Percentiles rank a stretch among this genome's conserved stretches.
Conservation (phyloP, 371 early-diverging fungal species). For the Mucor piriformis region DNA sequence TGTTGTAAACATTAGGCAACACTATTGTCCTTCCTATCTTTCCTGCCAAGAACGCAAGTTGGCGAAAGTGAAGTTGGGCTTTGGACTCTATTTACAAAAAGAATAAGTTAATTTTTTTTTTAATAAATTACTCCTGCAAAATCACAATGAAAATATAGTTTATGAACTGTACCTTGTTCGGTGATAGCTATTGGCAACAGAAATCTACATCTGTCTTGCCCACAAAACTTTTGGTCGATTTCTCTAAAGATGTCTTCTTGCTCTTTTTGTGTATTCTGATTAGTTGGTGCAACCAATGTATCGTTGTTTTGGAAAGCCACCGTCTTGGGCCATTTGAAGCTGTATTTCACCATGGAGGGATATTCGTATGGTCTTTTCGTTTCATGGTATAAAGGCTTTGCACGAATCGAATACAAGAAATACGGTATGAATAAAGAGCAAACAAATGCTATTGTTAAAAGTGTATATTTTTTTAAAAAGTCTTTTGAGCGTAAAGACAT, state of each 20-base stretch:
- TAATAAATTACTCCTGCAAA: neutral
- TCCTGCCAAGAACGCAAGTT: conserved; percentile 40
- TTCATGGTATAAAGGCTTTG: neutral
- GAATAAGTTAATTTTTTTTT: neutral
- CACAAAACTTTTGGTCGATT: conserved; percentile 43
- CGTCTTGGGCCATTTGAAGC: conserved; percentile 18
- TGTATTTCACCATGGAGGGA: conserved; percentile 25
- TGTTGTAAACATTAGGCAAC: conserved; percentile 36
- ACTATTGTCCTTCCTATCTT: conserved; percentile 37
- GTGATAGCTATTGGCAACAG: conserved; percentile 36
- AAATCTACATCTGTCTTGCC: conserved; percentile 33
- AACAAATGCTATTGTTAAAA: conserved; percentile 17
- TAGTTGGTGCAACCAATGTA: too few relatives aligned
- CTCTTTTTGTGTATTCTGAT: neutral
- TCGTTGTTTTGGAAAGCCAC: neutral
- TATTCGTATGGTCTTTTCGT: conserved; percentile 8
- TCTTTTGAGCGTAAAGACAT: conserved; percentile 6
- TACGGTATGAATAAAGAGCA: conserved; percentile 23
- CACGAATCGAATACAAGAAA: conserved; percentile 17
- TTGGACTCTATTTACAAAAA: conserved; percentile 44
- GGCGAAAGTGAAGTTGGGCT: conserved; percentile 42
- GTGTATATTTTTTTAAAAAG: conserved; percentile 19
- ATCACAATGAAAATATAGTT: neutral
- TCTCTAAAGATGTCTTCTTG: conserved; percentile 8
- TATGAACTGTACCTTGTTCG: conserved; percentile 40